Percentiles rank a stretch among this genome's conserved stretches.
phyloP scores from a whole-genome alignment of 2,329 filamentous ascomycete species.

The Aspergillus viridinutans region DNA sequence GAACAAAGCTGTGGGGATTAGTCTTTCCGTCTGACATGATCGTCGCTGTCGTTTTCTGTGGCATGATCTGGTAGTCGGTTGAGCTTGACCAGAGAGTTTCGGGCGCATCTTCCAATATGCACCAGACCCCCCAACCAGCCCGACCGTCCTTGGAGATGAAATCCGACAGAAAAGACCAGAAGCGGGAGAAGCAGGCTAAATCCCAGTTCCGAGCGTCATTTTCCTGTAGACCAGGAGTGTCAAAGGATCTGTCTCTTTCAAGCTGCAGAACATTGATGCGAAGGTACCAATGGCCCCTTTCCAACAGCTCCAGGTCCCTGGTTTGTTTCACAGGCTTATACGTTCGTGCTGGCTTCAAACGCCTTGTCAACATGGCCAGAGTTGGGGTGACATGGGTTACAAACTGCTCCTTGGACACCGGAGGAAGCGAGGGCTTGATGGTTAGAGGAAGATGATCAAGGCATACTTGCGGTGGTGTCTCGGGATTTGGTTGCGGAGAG shows the following conservation, averaged over 20 bases:
- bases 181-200: slow-evolving; percentile 29
- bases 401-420: slow-evolving; percentile 45
- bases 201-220: slow-evolving; percentile 25
- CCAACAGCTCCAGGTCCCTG: slow-evolving; percentile 53
- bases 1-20: slow-evolving; percentile 1
- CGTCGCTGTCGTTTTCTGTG: neutral
- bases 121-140: slow-evolving; percentile 46
- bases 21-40: neutral
- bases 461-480: neutral
- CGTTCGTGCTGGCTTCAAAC: slow-evolving; percentile 50
- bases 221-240: neutral
- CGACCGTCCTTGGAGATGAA: slow-evolving; percentile 36
- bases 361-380: slow-evolving; percentile 50
- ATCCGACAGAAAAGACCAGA: slow-evolving; percentile 40
- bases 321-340: slow-evolving; percentile 51
- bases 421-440: slow-evolving; percentile 54
- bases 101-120: slow-evolving; percentile 27
- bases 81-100: neutral
- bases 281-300: slow-evolving; percentile 76
- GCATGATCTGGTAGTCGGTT: neutral
- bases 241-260: neutral
- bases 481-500: neutral
- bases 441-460: slow-evolving; percentile 26
- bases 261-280: slow-evolving; percentile 51
- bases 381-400: slow-evolving; percentile 54